Evolutionary conservation across 208 protist species (phyloP).

Genomic region (Hexamita inflata): DNA sequence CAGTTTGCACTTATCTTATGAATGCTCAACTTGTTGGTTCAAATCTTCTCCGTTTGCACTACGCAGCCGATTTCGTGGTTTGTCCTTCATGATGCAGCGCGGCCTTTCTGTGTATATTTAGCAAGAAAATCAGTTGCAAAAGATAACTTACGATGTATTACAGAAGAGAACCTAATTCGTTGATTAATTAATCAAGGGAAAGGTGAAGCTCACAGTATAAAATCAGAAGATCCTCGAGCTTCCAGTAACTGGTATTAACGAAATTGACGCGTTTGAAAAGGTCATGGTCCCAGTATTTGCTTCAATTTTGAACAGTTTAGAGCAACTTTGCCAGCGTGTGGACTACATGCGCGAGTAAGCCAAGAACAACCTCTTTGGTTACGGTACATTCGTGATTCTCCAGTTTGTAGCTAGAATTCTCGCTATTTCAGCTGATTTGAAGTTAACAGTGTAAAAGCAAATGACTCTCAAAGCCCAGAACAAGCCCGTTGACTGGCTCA

Average conservation of each 20-base stretch:
- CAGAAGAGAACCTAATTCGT: too few species aligned
- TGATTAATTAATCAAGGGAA: too few species aligned
- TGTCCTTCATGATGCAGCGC: too few species aligned
- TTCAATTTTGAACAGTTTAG: background rate
- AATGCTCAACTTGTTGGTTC: background rate
- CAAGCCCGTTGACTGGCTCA: too few species aligned
- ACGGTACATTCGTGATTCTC: conserved; percentile 2
- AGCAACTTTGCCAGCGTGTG: background rate
- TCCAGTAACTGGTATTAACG: background rate
- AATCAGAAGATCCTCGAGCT: background rate
- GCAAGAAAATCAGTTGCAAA: too few species aligned
- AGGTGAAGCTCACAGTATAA: background rate
- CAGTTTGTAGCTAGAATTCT: conserved; percentile 10
- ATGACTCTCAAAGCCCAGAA: too few species aligned
- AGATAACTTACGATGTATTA: too few species aligned
- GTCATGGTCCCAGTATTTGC: background rate
- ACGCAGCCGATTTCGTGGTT: background rate
- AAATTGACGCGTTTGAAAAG: conserved; percentile 3
- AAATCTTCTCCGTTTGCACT: background rate
- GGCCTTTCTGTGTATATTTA: too few species aligned
- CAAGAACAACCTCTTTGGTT: background rate
- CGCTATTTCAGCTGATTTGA: conserved; percentile 15
- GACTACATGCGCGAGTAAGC: background rate
- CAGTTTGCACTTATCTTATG: background rate
- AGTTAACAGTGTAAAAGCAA: too few species aligned